These are phyloP conservation scores for Arthrobotrys pseudoclavata DNA, from an alignment of 2,329 filamentous ascomycete genomes.

Conservation along the genomic window DNA sequence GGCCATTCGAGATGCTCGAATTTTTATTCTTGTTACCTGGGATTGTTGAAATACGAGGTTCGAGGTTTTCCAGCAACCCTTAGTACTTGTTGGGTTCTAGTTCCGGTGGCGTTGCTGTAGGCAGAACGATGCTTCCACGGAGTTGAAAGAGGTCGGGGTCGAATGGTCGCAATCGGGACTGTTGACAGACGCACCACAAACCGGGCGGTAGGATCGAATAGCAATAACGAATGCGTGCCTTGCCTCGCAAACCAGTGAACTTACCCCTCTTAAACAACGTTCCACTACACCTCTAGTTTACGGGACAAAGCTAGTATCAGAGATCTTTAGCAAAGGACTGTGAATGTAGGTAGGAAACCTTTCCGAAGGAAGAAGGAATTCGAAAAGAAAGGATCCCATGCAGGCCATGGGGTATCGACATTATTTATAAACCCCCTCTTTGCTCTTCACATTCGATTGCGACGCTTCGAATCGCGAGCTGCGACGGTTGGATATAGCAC, in stretches of 20 bases:
- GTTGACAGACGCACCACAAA: neutral
- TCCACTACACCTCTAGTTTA: neutral
- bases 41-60: conserved; percentile 11
- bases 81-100: neutral
- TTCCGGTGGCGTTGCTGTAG: neutral
- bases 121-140: neutral
- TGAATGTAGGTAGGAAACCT: neutral
- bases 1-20: conserved; percentile 22
- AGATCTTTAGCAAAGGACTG: neutral
- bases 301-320: conserved; percentile 4
- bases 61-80: neutral
- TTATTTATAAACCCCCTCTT: neutral
- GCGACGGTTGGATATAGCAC: neutral
- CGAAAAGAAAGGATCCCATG: neutral
- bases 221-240: neutral
- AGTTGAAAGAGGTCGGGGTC: neutral
- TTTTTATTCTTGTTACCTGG: conserved; percentile 13
- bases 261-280: neutral
- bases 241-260: conserved; percentile 5
- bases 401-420: no score
- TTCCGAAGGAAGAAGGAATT: no score
- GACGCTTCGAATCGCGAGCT: neutral
- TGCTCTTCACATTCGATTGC: neutral
- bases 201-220: neutral
- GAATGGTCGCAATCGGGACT: neutral